These are phyloP conservation scores for Umbelopsis isabellina DNA, from an alignment of 192 early-diverging fungal genomes.

Conservation along the genomic window DNA sequence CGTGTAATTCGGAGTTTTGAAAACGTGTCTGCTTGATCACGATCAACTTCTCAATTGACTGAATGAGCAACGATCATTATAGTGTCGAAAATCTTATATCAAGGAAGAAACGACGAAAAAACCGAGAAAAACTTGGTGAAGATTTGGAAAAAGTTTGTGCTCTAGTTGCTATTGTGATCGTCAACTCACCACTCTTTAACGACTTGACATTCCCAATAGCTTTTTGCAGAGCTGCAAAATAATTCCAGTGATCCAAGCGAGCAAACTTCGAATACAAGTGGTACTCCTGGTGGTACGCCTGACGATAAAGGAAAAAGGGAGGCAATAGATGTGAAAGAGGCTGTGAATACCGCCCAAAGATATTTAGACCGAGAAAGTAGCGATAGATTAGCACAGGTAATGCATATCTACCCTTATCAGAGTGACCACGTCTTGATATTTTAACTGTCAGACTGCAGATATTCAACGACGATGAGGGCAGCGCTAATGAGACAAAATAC, in stretches of 20 bases:
- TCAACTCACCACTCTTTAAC: background rate
- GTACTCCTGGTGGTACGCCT: too few relatives aligned
- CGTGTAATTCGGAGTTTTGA: constrained; percentile 4
- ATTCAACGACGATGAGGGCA: background rate
- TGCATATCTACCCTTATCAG: background rate
- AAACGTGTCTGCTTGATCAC: background rate
- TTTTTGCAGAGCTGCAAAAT: constrained; percentile 17
- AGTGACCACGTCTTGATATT: background rate
- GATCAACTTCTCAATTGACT: too few relatives aligned
- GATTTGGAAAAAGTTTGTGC: constrained; percentile 6
- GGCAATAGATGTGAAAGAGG: constrained; percentile 6
- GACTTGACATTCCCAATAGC: background rate
- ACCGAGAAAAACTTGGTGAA: background rate
- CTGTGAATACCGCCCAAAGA: background rate
- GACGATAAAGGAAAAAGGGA: too few relatives aligned
- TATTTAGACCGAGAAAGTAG: constrained; percentile 6
- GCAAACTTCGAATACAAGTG: background rate
- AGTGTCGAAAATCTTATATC: constrained; percentile 11
- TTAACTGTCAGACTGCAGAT: background rate
- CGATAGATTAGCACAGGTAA: constrained; percentile 14
- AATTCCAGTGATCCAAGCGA: background rate
- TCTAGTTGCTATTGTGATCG: too few relatives aligned
- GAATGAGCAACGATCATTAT: constrained; percentile 3
- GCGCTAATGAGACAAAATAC: background rate
- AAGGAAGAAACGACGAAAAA: constrained; percentile 16